Evolutionary conservation across 192 early-diverging fungal genomes (phyloP).

Genomic region (Linnemannia elongata): DNA sequence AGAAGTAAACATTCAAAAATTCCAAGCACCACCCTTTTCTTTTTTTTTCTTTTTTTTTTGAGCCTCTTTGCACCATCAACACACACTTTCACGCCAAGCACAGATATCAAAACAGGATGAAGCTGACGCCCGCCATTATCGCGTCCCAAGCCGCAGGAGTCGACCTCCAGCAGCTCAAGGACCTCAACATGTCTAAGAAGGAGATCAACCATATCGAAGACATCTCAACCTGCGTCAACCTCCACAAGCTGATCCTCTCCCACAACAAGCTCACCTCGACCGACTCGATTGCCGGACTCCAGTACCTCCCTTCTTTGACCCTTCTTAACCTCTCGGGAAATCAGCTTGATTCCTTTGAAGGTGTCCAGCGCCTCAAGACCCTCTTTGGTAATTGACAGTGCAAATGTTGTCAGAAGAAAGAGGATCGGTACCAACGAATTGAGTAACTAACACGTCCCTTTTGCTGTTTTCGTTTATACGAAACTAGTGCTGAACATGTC

Average conservation of each 20-base stretch:
- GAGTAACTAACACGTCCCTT: not conserved
- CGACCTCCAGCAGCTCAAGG: constrained; percentile 65
- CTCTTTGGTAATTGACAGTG: constrained; percentile 65
- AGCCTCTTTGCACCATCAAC: not conserved
- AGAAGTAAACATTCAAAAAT: constrained; percentile 5
- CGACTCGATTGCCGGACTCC: constrained; percentile 65
- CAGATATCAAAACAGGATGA: constrained; percentile 46
- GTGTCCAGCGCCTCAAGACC: constrained; percentile 67
- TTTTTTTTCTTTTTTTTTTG: constrained; percentile 26
- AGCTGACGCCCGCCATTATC: constrained; percentile 63
- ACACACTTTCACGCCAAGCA: not conserved
- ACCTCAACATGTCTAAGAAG: constrained; percentile 66
- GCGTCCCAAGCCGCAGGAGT: constrained; percentile 38
- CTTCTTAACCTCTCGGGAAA: constrained; percentile 78
- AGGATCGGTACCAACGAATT: not conserved
- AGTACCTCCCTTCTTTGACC: constrained; percentile 68
- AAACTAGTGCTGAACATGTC: constrained; percentile 74
- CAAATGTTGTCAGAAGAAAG: not conserved
- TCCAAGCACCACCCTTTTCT: constrained; percentile 15
- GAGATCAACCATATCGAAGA: constrained; percentile 79
- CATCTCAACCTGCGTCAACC: constrained; percentile 70
- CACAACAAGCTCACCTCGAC: constrained; percentile 69
- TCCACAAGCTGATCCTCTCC: constrained; percentile 73
- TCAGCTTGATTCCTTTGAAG: constrained; percentile 67
- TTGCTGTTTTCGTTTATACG: not conserved